A percentile compares a stretch with the other conserved stretches of the same genome.
phyloP scores from a whole-genome alignment of 495 filamentous ascomycete species.

The Penicillium pulvis region DNA sequence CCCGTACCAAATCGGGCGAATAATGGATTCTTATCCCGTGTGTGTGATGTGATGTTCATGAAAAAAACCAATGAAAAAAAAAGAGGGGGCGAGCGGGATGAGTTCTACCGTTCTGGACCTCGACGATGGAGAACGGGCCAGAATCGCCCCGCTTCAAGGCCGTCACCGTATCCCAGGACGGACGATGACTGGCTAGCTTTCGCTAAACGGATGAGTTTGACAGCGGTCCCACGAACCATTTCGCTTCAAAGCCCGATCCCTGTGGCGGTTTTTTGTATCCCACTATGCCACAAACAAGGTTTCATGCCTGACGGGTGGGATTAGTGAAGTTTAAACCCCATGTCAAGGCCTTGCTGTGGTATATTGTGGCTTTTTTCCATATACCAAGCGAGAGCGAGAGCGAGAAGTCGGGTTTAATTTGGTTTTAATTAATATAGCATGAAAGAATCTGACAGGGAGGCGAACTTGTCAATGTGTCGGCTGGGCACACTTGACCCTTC shows the following conservation, averaged over 20 bases:
- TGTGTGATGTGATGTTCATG: background rate
- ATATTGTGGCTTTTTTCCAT: background rate
- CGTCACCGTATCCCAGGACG: conserved; percentile 10
- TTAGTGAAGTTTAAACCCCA: background rate
- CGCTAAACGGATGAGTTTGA: conserved; percentile 19
- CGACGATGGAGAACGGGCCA: conserved; percentile 18
- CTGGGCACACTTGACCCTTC: background rate
- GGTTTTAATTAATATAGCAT: too few species aligned
- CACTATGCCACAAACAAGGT: background rate
- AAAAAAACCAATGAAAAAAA: background rate
- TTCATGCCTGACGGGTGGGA: background rate
- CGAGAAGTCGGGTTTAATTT: too few species aligned
- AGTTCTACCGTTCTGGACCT: conserved; percentile 18
- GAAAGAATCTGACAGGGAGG: conserved; percentile 12
- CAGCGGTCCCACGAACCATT: conserved; percentile 24
- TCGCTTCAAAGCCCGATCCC: conserved; percentile 11
- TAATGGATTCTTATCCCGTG: background rate
- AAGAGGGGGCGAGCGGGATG: background rate
- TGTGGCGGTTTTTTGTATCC: background rate
- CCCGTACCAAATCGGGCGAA: background rate
- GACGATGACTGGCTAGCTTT: conserved; percentile 13
- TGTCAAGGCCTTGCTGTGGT: background rate
- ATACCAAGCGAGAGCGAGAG: too few species aligned
- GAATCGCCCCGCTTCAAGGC: conserved; percentile 8
- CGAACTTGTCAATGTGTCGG: conserved; percentile 3